Percentiles rank a stretch among this genome's conserved stretches.
phyloP scores from a whole-genome alignment of 495 filamentous ascomycete species.

The Penicillium daleae region DNA sequence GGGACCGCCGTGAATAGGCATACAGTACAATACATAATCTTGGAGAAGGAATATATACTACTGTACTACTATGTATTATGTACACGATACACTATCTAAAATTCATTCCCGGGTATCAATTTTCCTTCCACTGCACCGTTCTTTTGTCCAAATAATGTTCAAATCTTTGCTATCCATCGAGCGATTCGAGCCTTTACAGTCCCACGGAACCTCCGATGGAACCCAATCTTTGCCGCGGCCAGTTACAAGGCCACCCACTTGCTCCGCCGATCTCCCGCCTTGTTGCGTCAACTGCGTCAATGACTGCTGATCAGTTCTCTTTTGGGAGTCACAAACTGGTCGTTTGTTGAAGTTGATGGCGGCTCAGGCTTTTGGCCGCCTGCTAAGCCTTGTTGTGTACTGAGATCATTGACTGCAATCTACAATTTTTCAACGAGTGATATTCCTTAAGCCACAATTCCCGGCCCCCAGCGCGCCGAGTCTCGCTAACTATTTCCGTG shows the following conservation, averaged over 20 bases:
- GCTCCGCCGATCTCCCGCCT: constrained; percentile 32
- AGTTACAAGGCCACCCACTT: constrained; percentile 8
- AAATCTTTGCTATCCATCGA: background rate
- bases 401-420: too few relatives aligned
- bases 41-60: too few relatives aligned
- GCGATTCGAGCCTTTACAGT: background rate
- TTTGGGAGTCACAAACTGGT: constrained; percentile 3
- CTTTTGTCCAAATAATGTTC: too few relatives aligned
- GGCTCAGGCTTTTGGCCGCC: background rate
- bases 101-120: background rate
- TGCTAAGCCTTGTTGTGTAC: background rate
- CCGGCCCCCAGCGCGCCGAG: background rate
- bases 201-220: background rate
- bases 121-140: background rate
- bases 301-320: constrained; percentile 22
- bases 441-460: too few relatives aligned
- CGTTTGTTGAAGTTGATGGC: background rate
- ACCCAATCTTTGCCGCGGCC: constrained; percentile 2
- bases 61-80: too few relatives aligned
- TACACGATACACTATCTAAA: too few relatives aligned
- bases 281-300: constrained; percentile 22
- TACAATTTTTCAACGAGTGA: too few relatives aligned
- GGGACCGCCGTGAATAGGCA: background rate
- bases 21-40: background rate
- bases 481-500: background rate